These are phyloP conservation scores for Corylus americana DNA, from an alignment of 306 rosid genomes.

Conservation along the genomic window DNA sequence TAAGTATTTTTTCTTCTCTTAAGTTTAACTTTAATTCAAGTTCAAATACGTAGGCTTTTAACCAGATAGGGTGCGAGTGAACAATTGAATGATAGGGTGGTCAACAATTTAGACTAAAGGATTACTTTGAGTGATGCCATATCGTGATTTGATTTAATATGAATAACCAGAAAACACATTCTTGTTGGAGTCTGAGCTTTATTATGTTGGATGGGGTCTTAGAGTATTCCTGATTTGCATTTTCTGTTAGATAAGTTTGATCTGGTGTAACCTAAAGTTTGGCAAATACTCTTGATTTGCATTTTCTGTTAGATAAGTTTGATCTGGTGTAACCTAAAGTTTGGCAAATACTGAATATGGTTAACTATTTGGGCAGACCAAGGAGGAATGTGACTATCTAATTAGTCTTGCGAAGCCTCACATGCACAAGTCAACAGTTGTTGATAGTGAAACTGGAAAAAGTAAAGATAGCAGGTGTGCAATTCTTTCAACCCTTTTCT, in stretches of 20 bases:
- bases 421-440: constrained; percentile 89
- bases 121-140: neutral
- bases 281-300: constrained; percentile 18
- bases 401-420: constrained; percentile 73
- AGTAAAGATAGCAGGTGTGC: constrained; percentile 94
- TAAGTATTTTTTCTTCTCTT: no score
- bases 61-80: neutral
- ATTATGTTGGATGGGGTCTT: neutral
- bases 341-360: constrained; percentile 33
- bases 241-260: constrained; percentile 6
- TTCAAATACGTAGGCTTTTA: no score
- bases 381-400: constrained; percentile 85
- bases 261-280: neutral
- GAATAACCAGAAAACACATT: neutral
- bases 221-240: constrained; percentile 10
- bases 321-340: neutral
- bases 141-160: neutral
- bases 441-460: constrained; percentile 90
- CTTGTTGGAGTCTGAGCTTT: neutral
- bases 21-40: no score
- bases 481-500: constrained; percentile 14
- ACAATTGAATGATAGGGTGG: constrained; percentile 7
- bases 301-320: constrained; percentile 4
- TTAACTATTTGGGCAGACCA: constrained; percentile 59
- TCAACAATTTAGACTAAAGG: neutral